Percentiles rank a stretch among this genome's conserved stretches.
phyloP scores from a whole-genome alignment of 2,329 filamentous ascomycete genomes.

The Cladosporium velox region DNA sequence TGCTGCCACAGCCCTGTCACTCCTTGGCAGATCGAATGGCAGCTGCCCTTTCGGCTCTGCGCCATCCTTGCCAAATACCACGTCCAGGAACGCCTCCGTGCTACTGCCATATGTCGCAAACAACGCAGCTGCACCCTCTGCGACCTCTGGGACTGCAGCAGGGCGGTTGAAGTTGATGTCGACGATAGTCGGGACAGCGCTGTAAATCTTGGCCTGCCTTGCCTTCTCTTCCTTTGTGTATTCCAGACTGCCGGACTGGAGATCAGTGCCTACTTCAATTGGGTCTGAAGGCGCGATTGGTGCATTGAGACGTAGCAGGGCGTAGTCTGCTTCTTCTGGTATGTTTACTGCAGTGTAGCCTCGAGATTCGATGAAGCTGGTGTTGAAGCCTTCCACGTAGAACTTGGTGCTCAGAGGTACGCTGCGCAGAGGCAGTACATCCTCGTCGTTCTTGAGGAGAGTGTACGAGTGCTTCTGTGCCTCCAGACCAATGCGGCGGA shows the following conservation, averaged over 20 bases:
- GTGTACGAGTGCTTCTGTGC: slow-evolving; percentile 41
- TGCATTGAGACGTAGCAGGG: slow-evolving; percentile 44
- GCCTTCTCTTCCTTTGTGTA: slow-evolving; percentile 44
- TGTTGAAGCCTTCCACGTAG: slow-evolving; percentile 42
- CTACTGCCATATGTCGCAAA: slow-evolving; percentile 46
- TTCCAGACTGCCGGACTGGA: slow-evolving; percentile 46
- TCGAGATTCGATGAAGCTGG: slow-evolving; percentile 36
- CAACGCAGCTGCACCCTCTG: slow-evolving; percentile 42
- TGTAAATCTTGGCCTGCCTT: slow-evolving; percentile 44
- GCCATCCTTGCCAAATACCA: slow-evolving; percentile 43
- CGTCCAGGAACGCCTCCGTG: slow-evolving; percentile 47
- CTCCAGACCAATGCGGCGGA: slow-evolving; percentile 41
- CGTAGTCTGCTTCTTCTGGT: slow-evolving; percentile 45
- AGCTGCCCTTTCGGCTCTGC: slow-evolving; percentile 46
- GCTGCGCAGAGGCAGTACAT: slow-evolving; percentile 35
- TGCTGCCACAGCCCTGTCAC: slow-evolving; percentile 46
- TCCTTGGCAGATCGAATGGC: slow-evolving; percentile 52
- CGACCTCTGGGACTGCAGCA: slow-evolving; percentile 47
- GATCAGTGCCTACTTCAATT: slow-evolving; percentile 43
- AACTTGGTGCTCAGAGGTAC: slow-evolving; percentile 31
- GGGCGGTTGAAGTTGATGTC: slow-evolving; percentile 50
- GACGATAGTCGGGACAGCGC: slow-evolving; percentile 44
- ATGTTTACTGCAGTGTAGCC: slow-evolving; percentile 39
- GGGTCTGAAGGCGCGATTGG: slow-evolving; percentile 46
- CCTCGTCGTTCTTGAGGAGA: slow-evolving; percentile 40